Evolutionary conservation across 768 basidiomycete genomes (phyloP), one percentile per base, ranked within the genome.

Genomic region (Macrocybe gigantea): DNA sequence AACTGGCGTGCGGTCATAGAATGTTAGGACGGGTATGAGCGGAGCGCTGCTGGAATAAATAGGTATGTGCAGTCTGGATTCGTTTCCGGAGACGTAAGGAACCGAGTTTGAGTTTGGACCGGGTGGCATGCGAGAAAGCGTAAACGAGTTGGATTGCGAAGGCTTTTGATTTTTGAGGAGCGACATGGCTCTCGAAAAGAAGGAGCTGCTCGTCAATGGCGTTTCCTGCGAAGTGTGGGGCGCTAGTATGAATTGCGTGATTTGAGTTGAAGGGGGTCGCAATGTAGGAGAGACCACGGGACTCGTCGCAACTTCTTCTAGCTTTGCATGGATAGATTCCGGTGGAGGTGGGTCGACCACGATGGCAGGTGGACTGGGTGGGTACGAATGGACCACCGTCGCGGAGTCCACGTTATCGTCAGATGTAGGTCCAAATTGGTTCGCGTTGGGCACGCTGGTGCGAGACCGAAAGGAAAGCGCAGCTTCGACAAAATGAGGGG

Each of bases 1-100:
- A 5, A 85, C 62, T 0, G 88, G 83, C 2, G 88, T 90, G 33
- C 68, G 79, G 59, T 91, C 88, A 47, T 82, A 78, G 62, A 87
- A 90, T 1, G 74, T 74, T 10, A 88, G 67, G 10, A 90, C 64
- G 3, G 82, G 75, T 8, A 43, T 65, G 46, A 22, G 56, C 10
- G 36, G 45, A 47, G 48, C 54, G 36, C 52, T 33, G 32, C 49
- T 11, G 8, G 63, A 55, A 1, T 48, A 48, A 11, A 40, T 44
- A 10, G 53, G 45, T 11, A 49, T 51, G 22, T 59, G 58, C 43
- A 47, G 52, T 15, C 62, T 54, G 13, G 60, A 45, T 31, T 45
- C 48, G 32, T 35, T 59, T 37, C 56, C 60, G 5, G 64, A 60
- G 50, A 71, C 73, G 1, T 71, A 67, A 7, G 71, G 71, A 2